These are phyloP conservation scores for Amniculicola lignicola DNA, from an alignment of 495 filamentous ascomycete species.

Conservation along the genomic window DNA sequence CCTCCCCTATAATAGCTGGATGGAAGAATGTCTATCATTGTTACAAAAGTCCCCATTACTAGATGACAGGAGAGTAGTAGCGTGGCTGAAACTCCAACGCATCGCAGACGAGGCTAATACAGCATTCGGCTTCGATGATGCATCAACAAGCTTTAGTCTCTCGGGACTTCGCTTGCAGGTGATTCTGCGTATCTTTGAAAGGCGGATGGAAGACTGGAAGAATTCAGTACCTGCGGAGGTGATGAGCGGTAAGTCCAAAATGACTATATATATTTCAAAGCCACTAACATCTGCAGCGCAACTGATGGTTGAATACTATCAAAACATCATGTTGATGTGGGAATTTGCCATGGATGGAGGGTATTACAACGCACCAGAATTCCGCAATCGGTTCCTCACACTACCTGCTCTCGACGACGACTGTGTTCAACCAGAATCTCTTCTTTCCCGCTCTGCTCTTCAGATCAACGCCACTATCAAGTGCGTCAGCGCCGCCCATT, in stretches of 20 bases:
- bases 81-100: constrained; percentile 48
- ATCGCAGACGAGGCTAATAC: constrained; percentile 52
- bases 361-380: constrained; percentile 27
- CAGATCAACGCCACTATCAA: constrained; percentile 51
- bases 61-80: constrained; percentile 46
- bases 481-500: constrained; percentile 51
- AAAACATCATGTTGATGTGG: constrained; percentile 28
- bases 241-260: constrained; percentile 31
- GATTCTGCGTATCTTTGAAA: constrained; percentile 52
- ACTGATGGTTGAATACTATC: constrained; percentile 22
- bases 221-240: constrained; percentile 43
- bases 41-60: constrained; percentile 46
- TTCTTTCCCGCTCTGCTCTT: constrained; percentile 43
- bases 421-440: constrained; percentile 32
- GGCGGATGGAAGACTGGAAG: constrained; percentile 50
- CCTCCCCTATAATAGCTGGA: constrained; percentile 52
- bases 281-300: constrained; percentile 33
- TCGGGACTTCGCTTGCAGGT: constrained; percentile 51
- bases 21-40: constrained; percentile 48
- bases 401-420: constrained; percentile 45
- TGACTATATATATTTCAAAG: background rate
- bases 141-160: constrained; percentile 45
- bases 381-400: constrained; percentile 42
- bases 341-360: constrained; percentile 35
- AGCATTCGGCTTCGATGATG: constrained; percentile 53